Evolutionary conservation across 495 filamentous ascomycete genomes (phyloP).

Genomic region (Aspergillus conjunctus): DNA sequence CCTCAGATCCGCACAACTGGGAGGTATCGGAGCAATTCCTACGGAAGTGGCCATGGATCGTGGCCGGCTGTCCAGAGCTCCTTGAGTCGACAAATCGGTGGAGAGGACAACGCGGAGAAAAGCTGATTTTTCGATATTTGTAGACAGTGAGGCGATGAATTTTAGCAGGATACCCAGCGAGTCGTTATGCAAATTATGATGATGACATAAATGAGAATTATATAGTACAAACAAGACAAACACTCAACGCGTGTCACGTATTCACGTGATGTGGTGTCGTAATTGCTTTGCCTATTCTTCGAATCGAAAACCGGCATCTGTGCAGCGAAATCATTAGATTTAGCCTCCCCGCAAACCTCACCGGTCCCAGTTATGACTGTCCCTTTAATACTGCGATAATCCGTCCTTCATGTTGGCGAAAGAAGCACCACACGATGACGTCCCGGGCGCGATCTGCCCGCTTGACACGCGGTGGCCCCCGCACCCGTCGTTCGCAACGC

Average conservation of each 20-base stretch:
- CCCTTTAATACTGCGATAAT: background rate
- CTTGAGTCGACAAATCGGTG: conserved; percentile 53
- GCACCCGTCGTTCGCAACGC: conserved; percentile 20
- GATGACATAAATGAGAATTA: background rate
- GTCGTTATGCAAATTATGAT: no score
- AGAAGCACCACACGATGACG: conserved; percentile 22
- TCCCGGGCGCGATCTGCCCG: conserved; percentile 25
- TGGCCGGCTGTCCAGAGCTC: conserved; percentile 52
- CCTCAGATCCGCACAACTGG: conserved; percentile 50
- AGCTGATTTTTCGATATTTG: conserved; percentile 48
- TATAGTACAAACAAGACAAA: conserved; percentile 1
- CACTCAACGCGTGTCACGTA: background rate
- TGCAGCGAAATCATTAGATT: background rate
- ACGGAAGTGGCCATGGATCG: conserved; percentile 53
- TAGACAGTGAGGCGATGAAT: background rate
- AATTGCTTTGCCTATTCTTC: no score
- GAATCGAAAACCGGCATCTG: background rate
- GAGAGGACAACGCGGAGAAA: conserved; percentile 51
- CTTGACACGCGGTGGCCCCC: conserved; percentile 21
- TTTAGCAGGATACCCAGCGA: background rate
- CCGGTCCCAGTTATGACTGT: no score
- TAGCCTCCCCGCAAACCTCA: no score
- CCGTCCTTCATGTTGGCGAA: conserved; percentile 16
- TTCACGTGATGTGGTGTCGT: background rate
- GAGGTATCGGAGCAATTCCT: conserved; percentile 53